Percentiles rank a stretch among this genome's conserved stretches.
phyloP scores from a whole-genome alignment of 148 eudicot species.

The Vaccinium myrtillus region DNA sequence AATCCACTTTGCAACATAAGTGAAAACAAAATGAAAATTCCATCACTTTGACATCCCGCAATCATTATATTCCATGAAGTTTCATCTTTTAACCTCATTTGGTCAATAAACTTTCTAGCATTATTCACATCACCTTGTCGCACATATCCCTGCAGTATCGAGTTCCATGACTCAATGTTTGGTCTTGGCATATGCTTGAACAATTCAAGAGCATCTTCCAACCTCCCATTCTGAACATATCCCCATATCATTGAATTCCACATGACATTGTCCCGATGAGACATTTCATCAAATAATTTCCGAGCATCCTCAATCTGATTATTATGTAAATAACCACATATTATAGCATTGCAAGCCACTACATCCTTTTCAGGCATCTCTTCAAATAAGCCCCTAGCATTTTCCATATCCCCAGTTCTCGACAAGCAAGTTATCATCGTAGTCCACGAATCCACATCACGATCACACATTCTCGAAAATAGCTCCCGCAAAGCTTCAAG shows the following conservation, averaged over 20 bases:
- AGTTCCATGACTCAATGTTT: conserved; percentile 48
- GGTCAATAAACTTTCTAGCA: conserved; percentile 37
- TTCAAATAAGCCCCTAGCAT: conserved; percentile 49
- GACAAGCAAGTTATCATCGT: conserved; percentile 50
- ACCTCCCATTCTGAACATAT: conserved; percentile 41
- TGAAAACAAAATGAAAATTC: conserved; percentile 34
- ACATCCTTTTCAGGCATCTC: conserved; percentile 57
- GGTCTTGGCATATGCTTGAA: conserved; percentile 50
- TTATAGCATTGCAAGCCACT: conserved; percentile 53
- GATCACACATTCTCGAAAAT: conserved; percentile 44
- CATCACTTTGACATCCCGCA: conserved; percentile 42
- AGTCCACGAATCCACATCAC: conserved; percentile 61
- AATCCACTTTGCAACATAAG: conserved; percentile 39
- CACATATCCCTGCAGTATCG: conserved; percentile 48
- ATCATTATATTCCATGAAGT: conserved; percentile 59
- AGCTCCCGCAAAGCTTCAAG: conserved; percentile 40
- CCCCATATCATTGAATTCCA: conserved; percentile 67
- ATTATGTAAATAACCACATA: conserved; percentile 48
- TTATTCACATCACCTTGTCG: conserved; percentile 39
- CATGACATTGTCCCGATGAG: conserved; percentile 47
- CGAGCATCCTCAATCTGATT: conserved; percentile 45
- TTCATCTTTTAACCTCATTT: conserved; percentile 40
- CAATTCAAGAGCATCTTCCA: conserved; percentile 48
- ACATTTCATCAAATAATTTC: conserved; percentile 48
- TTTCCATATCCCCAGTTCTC: conserved; percentile 41